Evolutionary conservation across 257 asterid genomes (phyloP), one percentile per base, ranked within the genome.

Genomic region (Nicotiana knightiana): DNA sequence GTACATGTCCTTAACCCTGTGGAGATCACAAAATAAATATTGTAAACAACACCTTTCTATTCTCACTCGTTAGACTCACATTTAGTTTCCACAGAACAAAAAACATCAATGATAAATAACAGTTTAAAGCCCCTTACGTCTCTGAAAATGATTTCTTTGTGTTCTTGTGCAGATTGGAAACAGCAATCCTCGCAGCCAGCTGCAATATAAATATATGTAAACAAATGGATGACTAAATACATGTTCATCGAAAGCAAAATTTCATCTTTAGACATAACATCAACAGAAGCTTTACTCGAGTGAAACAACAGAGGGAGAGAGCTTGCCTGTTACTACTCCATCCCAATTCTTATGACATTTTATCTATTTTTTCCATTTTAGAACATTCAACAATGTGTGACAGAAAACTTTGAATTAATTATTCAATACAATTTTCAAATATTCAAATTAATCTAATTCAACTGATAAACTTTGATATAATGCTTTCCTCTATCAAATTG

Each of bases 141-240:
- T 96, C 99, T 2, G 99, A 96, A 88, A 96, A 96, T 2, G 92
- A 94, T 83, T 96, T 93, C 95, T 94, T 94, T 0, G 99, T 96
- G 81, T 90, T 96, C 89, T 94, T 96, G 87, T 96, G 99, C 75
- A 96, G 94, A 90, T 96, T 94, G 10, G 99, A 96, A 84, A 96
- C 98, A 18, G 97, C 99, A 90, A 96, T 94, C 93, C 99, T 92
- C 4, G 99, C 99, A 59, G 99, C 99, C 93, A 96, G 88, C 99
- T 96, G 93, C 84, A 82, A 5, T 46, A 75, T 1, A 15, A 75
- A 11, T 13, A 75, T 3, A 75, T 15, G 30, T 8, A 0, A 28
- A 3, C 63, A 51, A 15, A 48, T 48, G 13, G 62, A 15, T 73
- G 6, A 24, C 51, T 3, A 73, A 26, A 51, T 0, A 9, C 46